phyloP scores from a whole-genome alignment of 176 grass and related monocot genomes.

The Musa acuminata region DNA sequence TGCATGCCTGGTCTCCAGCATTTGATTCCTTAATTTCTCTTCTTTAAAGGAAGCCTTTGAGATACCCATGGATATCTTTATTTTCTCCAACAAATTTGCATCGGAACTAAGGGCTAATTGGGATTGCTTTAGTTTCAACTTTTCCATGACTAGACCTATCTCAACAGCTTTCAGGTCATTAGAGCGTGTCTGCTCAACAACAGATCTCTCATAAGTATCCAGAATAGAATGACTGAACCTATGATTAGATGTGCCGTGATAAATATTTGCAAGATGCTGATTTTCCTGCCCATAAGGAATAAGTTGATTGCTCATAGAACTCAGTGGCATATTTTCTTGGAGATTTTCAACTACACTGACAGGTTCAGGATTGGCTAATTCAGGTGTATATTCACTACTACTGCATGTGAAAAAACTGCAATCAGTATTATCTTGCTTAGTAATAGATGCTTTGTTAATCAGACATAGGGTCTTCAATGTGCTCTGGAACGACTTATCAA shows the following conservation, averaged over 20 bases:
- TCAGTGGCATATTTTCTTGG: conserved; percentile 1
- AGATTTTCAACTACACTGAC: conserved; percentile 23
- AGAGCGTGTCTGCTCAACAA: conserved; percentile 57
- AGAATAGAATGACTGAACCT: conserved; percentile 32
- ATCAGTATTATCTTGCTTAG: conserved; percentile 20
- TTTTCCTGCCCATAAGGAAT: conserved; percentile 31
- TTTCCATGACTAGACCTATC: conserved; percentile 64
- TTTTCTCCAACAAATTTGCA: conserved; percentile 57
- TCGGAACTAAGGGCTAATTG: conserved; percentile 64
- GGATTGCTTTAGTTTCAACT: conserved; percentile 69
- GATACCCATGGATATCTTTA: conserved; percentile 77
- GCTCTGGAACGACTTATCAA: conserved; percentile 96
- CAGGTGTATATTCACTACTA: conserved; percentile 15
- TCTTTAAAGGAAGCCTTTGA: conserved; percentile 73
- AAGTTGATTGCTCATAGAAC: conserved; percentile 16
- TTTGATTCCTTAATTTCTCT: conserved; percentile 74
- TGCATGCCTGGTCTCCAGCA: conserved; percentile 52
- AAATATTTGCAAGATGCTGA: conserved; percentile 35
- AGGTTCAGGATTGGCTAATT: not conserved
- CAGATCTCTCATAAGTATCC: conserved; percentile 60
- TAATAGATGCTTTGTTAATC: conserved; percentile 47
- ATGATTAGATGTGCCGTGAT: conserved; percentile 21
- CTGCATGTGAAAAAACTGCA: conserved; percentile 24
- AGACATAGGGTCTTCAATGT: conserved; percentile 72
- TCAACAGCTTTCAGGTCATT: conserved; percentile 88